phyloP scores from a whole-genome alignment of 768 basidiomycete genomes.

The Boletus reticulatus region DNA sequence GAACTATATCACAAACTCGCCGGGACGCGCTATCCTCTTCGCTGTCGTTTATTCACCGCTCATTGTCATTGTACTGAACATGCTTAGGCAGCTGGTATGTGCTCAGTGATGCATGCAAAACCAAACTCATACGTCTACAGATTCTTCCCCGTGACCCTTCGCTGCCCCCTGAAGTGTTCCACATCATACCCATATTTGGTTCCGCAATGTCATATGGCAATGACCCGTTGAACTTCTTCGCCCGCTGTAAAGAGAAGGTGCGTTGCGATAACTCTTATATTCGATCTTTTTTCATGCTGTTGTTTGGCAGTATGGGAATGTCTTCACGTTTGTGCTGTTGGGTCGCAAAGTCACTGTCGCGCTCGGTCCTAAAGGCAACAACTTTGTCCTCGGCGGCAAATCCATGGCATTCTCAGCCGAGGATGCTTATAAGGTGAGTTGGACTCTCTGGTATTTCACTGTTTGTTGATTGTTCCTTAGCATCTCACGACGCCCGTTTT shows the following conservation, averaged over 20 bases:
- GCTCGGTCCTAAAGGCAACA: conserved; percentile 88
- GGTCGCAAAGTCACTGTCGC: conserved; percentile 91
- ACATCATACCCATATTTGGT: conserved; percentile 87
- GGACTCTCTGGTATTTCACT: background rate
- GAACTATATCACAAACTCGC: conserved; percentile 21
- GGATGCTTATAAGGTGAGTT: conserved; percentile 86
- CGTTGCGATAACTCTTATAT: conserved; percentile 16
- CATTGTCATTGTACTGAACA: conserved; percentile 67
- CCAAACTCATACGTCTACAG: conserved; percentile 37
- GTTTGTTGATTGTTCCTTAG: conserved; percentile 37
- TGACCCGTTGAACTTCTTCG: conserved; percentile 89
- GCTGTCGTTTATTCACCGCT: conserved; percentile 64
- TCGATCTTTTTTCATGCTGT: background rate
- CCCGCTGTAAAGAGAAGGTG: conserved; percentile 75
- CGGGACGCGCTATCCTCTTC: conserved; percentile 34
- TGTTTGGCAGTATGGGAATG: conserved; percentile 75
- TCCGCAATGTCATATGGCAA: conserved; percentile 89
- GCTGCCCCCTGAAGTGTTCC: conserved; percentile 89
- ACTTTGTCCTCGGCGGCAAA: conserved; percentile 93
- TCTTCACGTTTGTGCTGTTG: conserved; percentile 94
- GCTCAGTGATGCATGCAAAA: background rate
- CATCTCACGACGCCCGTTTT: conserved; percentile 93
- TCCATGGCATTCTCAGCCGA: conserved; percentile 91
- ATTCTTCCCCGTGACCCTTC: conserved; percentile 64
- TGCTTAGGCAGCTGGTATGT: conserved; percentile 75